phyloP scores from a whole-genome alignment of 108 stramenopile species.

The Nannochloropsis salina region DNA sequence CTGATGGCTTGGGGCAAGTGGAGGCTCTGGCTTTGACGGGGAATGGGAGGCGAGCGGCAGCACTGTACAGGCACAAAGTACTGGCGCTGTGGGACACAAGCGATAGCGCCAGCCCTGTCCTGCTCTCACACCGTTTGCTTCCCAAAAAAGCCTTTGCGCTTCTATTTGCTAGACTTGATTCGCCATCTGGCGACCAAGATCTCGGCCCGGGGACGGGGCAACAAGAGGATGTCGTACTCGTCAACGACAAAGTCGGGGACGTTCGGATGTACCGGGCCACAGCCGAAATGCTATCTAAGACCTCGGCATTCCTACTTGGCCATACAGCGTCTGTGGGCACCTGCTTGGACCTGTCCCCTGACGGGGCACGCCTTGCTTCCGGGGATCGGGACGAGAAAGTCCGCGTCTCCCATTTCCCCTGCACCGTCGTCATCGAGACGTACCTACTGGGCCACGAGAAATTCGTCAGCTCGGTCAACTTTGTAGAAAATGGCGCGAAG shows the following conservation, averaged over 20 bases:
- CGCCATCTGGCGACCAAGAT: neutral
- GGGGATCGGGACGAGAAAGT: conserved; percentile 14
- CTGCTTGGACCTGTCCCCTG: conserved; percentile 6
- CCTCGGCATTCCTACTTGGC: neutral
- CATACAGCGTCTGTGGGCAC: neutral
- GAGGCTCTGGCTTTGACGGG: neutral
- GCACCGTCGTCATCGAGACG: neutral
- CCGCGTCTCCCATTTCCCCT: neutral
- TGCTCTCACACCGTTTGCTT: neutral
- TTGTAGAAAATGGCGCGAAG: neutral
- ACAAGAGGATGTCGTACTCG: neutral
- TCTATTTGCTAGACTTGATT: neutral
- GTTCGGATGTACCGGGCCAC: neutral
- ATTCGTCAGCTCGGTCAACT: neutral
- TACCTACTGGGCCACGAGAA: neutral
- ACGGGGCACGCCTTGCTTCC: neutral
- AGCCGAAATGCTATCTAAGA: neutral
- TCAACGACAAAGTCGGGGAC: neutral
- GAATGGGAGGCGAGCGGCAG: neutral
- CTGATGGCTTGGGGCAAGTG: neutral
- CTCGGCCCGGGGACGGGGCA: neutral
- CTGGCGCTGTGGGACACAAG: neutral
- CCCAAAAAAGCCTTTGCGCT: neutral
- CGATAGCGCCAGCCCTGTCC: neutral
- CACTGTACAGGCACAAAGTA: neutral